Percentiles rank a stretch among this genome's conserved stretches.
Evolutionary conservation across 345 rosid genomes (phyloP).

Genomic region (Salix dunnii): DNA sequence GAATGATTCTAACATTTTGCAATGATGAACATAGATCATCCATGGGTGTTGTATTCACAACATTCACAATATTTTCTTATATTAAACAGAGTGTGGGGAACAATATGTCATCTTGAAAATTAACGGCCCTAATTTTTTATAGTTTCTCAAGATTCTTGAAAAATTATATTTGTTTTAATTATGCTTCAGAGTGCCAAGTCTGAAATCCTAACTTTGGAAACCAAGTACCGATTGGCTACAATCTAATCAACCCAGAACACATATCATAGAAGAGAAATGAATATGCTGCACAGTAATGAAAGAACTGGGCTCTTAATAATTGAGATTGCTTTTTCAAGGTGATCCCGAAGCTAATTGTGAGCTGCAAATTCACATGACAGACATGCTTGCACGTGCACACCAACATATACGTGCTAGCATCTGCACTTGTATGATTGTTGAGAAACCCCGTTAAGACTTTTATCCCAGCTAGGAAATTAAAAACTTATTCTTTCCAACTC

Average conservation of each 20-base stretch:
- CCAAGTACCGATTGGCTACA: neutral
- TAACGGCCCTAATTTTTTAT: neutral
- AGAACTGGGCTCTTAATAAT: too few species aligned
- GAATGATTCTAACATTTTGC: neutral
- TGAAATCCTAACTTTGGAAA: neutral
- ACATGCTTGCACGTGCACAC: too few species aligned
- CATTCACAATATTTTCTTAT: neutral
- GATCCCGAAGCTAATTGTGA: too few species aligned
- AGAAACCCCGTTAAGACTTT: too few species aligned
- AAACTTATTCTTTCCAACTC: neutral
- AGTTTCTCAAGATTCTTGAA: neutral
- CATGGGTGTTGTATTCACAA: neutral
- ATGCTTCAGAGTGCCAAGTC: neutral
- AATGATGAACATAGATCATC: neutral
- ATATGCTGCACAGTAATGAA: too few species aligned
- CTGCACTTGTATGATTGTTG: too few species aligned
- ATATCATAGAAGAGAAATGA: too few species aligned
- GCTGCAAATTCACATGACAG: too few species aligned
- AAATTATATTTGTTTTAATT: neutral
- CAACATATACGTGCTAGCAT: too few species aligned
- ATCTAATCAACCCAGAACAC: too few species aligned
- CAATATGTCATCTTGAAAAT: neutral
- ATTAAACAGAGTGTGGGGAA: neutral
- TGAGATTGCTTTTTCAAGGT: too few species aligned
- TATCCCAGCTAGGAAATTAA: neutral